A percentile compares a stretch with the other conserved stretches of the same genome.
Conservation (phyloP, 1,284 basidiomycete species). For the Fomes fomentarius region DNA sequence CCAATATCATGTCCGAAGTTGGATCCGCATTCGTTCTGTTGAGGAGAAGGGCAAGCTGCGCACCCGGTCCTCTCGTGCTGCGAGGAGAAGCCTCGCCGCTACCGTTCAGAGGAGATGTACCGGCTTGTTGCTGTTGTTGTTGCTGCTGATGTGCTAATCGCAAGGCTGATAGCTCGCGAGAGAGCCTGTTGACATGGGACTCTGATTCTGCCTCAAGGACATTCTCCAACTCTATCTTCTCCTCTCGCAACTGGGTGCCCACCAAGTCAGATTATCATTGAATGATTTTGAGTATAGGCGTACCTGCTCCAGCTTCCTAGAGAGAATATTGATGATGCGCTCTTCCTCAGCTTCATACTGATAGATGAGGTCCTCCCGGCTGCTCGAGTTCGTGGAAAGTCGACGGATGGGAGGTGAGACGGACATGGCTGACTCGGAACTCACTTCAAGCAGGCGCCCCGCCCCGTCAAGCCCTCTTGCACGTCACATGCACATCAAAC, state of each 20-base stretch:
- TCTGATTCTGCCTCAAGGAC: slow-evolving; percentile 79
- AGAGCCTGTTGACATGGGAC: slow-evolving; percentile 74
- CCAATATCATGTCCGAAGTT: slow-evolving; percentile 63
- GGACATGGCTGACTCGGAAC: slow-evolving; percentile 48
- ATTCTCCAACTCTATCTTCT: slow-evolving; percentile 83
- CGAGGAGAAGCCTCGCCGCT: slow-evolving; percentile 37
- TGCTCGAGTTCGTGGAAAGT: slow-evolving; percentile 53
- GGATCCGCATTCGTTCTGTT: slow-evolving; percentile 47
- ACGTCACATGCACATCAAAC: no score
- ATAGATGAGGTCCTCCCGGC: slow-evolving; percentile 76
- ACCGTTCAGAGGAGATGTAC: slow-evolving; percentile 31
- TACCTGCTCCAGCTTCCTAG: slow-evolving; percentile 79
- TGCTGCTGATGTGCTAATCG: slow-evolving; percentile 54
- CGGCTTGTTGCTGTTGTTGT: slow-evolving; percentile 29
- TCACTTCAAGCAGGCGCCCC: background rate
- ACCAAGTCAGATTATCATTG: slow-evolving; percentile 5
- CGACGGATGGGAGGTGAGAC: slow-evolving; percentile 62
- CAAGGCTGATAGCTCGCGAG: slow-evolving; percentile 68
- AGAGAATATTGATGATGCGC: slow-evolving; percentile 79
- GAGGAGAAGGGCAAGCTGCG: slow-evolving; percentile 26
- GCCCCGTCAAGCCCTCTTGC: no score
- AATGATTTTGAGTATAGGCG: slow-evolving; percentile 24
- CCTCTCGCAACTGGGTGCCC: slow-evolving; percentile 65
- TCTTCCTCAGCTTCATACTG: slow-evolving; percentile 88
- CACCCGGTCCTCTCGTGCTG: slow-evolving; percentile 22